phyloP scores from a whole-genome alignment of 139 green algal genomes.

The Chlorella vulgaris region DNA sequence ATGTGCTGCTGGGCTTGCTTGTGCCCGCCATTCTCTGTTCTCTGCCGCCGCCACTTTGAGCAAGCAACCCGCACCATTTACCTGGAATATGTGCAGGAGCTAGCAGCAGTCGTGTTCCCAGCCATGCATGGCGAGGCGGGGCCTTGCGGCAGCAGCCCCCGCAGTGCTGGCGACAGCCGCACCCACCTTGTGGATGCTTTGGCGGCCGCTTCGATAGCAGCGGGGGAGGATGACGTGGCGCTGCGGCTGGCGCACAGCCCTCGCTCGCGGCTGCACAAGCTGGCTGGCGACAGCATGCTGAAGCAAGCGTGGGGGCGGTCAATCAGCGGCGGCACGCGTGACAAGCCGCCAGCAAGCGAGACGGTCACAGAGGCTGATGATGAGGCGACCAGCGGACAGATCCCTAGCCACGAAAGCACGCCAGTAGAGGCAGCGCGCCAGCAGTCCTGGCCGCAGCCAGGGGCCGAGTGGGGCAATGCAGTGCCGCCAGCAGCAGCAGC shows the following conservation, averaged over 20 bases:
- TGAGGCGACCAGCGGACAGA: background rate
- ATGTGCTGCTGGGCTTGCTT: no score
- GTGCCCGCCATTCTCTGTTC: no score
- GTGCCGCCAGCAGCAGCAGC: background rate
- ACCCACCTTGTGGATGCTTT: slow-evolving; percentile 19
- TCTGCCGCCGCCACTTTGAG: background rate
- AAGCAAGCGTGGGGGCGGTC: background rate
- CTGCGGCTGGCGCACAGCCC: slow-evolving; percentile 7
- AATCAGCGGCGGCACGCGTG: background rate
- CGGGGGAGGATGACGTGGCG: background rate
- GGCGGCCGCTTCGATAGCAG: background rate
- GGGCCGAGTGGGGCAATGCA: background rate
- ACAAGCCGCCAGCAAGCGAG: background rate
- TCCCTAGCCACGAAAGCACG: no score
- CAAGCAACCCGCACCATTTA: background rate
- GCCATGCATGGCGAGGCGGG: background rate
- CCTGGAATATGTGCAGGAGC: background rate
- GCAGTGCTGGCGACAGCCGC: background rate
- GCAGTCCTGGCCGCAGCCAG: background rate
- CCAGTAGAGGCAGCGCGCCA: no score
- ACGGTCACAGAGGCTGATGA: background rate
- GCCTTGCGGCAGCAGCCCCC: background rate
- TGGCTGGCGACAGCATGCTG: slow-evolving; percentile 20
- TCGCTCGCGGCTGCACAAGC: background rate
- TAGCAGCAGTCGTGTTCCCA: slow-evolving; percentile 39